Conservation (phyloP, 768 basidiomycete genomes). For the Lenzites betulinus region DNA sequence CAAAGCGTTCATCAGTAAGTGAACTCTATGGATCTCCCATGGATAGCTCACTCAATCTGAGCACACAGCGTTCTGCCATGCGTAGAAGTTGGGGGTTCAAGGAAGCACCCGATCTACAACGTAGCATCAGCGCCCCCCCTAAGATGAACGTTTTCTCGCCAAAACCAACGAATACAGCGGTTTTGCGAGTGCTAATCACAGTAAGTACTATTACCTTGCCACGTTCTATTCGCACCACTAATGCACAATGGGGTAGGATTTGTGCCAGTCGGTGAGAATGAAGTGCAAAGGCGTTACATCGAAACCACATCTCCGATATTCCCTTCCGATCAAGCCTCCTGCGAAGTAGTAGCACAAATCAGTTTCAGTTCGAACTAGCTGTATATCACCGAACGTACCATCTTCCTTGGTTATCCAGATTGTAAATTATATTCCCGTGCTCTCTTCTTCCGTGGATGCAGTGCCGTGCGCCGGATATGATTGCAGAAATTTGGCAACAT, state of each 20-base stretch:
- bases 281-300: not conserved
- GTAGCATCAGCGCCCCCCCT: not conserved
- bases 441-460: not conserved
- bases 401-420: not conserved
- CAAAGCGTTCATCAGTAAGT: not conserved
- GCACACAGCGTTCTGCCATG: not conserved
- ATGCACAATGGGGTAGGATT: not conserved
- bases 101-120: not conserved
- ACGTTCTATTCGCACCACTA: not conserved
- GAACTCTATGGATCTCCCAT: no score
- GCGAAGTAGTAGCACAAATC: not conserved
- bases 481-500: constrained; percentile 39
- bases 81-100: not conserved
- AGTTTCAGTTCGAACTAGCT: not conserved
- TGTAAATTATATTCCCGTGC: not conserved
- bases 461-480: constrained; percentile 3
- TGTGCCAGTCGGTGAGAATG: not conserved
- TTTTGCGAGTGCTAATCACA: not conserved
- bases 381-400: not conserved
- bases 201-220: not conserved
- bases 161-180: not conserved
- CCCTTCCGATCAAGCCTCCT: not conserved
- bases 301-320: not conserved
- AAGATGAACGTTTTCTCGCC: not conserved
- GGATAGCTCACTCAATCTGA: not conserved